Evolutionary conservation across 495 filamentous ascomycete species (phyloP), one percentile per base, ranked within the genome.

Genomic region (Penicillium pulvis): DNA sequence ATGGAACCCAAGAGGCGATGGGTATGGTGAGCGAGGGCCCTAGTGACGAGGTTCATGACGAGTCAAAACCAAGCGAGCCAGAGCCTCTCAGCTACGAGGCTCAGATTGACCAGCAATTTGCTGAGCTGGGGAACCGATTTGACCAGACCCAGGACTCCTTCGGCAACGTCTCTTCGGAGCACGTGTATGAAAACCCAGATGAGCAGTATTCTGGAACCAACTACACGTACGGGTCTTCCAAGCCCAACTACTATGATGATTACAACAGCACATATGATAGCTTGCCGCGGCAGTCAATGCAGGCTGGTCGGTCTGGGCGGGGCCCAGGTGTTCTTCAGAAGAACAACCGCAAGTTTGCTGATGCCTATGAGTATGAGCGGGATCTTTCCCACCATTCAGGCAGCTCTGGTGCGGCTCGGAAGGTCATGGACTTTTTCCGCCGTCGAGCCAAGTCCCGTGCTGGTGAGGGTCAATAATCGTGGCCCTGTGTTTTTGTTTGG

Each of bases 401-500:
- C 31, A 94, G 88, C 66, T 90, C 85, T 55, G 90, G 91, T 35
- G 88, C 91, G 16, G 91, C 93, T 17, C 86, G 90, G 62, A 87
- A 90, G 65, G 94, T 98, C 48, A 98, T 98, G 94, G 94, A 97
- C 74, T 94, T 97, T 73, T 98, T 98, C 78, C 83, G 94, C 65
- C 79, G 93, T 68, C 83, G 92, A 59, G 91, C 91, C 33, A 92
- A 86, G 71, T 91, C 88, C 49, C 75, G 87, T 57, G 85, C 79
- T 56, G 87, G 85, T 41, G 87, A 88, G 42, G 79, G 81, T 43
- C 74, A 75, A 54, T 80, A 70, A 73, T 51, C 4, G 26, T 39
- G 17, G n/a, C 28, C 14, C 39, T 16, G 33, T 36, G 33, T 33
- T 24, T 23, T 28, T 55, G 53, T 26, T 47, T 45, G 11, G n/a